Evolutionary conservation across 257 asterid species (phyloP).

Genomic region (Handroanthus guayacan): DNA sequence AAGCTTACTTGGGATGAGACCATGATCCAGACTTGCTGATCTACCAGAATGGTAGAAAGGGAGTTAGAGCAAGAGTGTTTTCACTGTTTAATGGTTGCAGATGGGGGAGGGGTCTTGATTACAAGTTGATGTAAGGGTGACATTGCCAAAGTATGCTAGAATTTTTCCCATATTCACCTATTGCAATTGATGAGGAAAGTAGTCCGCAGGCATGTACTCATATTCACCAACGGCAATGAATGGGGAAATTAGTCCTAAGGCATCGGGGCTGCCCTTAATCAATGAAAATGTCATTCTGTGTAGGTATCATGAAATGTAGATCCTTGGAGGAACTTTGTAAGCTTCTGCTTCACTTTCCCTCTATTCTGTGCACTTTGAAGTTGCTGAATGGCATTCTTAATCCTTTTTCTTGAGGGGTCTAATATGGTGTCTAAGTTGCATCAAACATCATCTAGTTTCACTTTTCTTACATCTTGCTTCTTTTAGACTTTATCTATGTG

Average conservation of each 20-base stretch:
- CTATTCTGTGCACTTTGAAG: conserved; percentile 20
- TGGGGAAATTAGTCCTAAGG: background rate
- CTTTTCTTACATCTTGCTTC: conserved; percentile 18
- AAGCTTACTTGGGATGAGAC: background rate
- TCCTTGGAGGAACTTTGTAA: conserved; percentile 16
- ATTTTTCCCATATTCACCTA: background rate
- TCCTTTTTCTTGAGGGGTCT: conserved; percentile 1
- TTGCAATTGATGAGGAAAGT: background rate
- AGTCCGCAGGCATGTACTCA: background rate
- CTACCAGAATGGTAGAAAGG: background rate
- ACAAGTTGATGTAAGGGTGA: too few species aligned
- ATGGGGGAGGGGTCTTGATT: background rate
- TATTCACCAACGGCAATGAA: background rate
- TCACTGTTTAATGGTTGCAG: background rate
- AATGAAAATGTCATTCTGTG: background rate
- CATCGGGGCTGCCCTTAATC: background rate
- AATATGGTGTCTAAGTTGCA: conserved; percentile 22
- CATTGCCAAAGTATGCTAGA: background rate
- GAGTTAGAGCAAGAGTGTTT: background rate
- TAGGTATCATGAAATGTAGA: conserved; percentile 3
- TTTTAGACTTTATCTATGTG: conserved; percentile 13
- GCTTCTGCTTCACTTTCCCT: conserved; percentile 24
- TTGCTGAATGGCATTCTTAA: conserved; percentile 10
- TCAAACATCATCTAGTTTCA: background rate
- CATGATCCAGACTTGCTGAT: background rate